A percentile compares a stretch with the other conserved stretches of the same genome.
Conservation (phyloP, 768 basidiomycete species). For the Mycena pura region DNA sequence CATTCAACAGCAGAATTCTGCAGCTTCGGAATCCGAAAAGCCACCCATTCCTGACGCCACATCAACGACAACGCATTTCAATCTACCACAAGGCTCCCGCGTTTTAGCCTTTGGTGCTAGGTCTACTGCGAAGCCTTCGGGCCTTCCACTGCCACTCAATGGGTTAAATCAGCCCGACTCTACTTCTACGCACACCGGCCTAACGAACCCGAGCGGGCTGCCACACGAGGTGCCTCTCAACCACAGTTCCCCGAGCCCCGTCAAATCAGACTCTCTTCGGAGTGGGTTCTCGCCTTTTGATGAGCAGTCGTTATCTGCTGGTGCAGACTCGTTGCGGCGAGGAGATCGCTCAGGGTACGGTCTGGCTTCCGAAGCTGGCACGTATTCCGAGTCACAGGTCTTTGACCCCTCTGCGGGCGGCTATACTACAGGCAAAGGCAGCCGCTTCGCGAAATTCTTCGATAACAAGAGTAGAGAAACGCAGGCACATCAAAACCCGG, state of each 20-base stretch:
- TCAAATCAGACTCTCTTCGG: conserved; percentile 39
- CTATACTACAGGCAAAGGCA: conserved; percentile 68
- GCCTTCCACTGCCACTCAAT: conserved; percentile 49
- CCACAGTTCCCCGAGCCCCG: conserved; percentile 25
- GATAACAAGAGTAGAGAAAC: conserved; percentile 70
- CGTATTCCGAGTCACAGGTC: conserved; percentile 19
- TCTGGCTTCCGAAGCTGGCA: conserved; percentile 15
- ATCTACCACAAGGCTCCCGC: conserved; percentile 58
- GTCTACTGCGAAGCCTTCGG: conserved; percentile 44
- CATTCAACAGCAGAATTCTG: conserved; percentile 27
- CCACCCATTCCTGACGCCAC: conserved; percentile 30
- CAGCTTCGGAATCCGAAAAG: conserved; percentile 22
- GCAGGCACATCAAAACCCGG: conserved; percentile 38
- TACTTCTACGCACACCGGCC: conserved; percentile 7
- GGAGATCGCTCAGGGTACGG: conserved; percentile 24
- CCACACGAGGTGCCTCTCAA: conserved; percentile 29
- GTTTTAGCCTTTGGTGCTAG: conserved; percentile 53
- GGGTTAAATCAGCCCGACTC: conserved; percentile 42
- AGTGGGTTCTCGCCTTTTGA: conserved; percentile 65
- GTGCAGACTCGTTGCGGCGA: conserved; percentile 26
- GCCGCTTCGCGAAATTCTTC: conserved; percentile 88
- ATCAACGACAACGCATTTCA: conserved; percentile 41
- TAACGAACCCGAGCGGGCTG: conserved; percentile 9
- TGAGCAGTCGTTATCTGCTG: conserved; percentile 40
- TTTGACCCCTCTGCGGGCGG: conserved; percentile 45